A percentile compares a stretch with the other conserved stretches of the same genome.
These are phyloP conservation scores for Arctium lappa DNA, from an alignment of 129 eudicot species.

Conservation along the genomic window DNA sequence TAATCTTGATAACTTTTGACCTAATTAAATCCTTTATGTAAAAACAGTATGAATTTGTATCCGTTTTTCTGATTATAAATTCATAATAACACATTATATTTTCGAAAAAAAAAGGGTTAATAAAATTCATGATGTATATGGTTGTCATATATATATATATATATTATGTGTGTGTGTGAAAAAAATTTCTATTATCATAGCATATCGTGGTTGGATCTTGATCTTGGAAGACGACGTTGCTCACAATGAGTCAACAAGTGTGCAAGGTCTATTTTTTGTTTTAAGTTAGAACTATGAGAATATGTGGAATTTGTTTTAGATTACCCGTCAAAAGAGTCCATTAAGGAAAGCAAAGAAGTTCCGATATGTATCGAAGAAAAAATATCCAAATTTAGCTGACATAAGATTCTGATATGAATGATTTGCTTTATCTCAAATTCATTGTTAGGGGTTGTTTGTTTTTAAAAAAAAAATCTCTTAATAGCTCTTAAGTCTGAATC, in stretches of 20 bases:
- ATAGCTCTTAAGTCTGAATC: too few species aligned
- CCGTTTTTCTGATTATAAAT: neutral
- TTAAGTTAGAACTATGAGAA: neutral
- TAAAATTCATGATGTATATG: too few species aligned
- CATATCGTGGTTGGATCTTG: neutral
- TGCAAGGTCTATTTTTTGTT: neutral
- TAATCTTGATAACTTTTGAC: neutral
- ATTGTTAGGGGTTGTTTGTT: too few species aligned
- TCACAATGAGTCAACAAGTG: neutral
- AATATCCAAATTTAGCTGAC: too few species aligned
- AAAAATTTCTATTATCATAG: neutral
- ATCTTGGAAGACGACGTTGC: neutral
- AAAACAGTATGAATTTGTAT: neutral
- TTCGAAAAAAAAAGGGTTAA: too few species aligned
- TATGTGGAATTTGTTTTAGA: too few species aligned
- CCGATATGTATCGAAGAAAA: too few species aligned
- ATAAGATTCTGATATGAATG: too few species aligned
- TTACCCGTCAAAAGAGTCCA: too few species aligned
- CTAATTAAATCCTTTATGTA: neutral
- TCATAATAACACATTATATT: neutral
- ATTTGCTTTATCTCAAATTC: neutral
- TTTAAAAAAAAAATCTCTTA: too few species aligned
- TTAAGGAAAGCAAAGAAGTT: too few species aligned
- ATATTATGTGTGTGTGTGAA: neutral
- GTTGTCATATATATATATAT: too few species aligned